These are phyloP conservation scores for Alternaria triticimaculans DNA, from an alignment of 2,329 filamentous ascomycete species.

Conservation along the genomic window DNA sequence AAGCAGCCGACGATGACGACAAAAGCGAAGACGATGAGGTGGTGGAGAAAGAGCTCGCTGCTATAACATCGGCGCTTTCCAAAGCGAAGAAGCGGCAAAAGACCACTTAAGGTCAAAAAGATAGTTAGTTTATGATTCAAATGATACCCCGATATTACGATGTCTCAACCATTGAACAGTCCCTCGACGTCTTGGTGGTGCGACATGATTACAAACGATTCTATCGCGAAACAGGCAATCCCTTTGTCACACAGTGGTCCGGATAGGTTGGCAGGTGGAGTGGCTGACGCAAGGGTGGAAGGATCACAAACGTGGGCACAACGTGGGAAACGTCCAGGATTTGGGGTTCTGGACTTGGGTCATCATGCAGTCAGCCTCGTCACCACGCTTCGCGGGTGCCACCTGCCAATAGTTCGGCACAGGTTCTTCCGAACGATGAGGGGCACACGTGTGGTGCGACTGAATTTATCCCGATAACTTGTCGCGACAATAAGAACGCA, in stretches of 20 bases:
- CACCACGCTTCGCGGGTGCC: neutral
- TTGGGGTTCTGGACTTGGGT: neutral
- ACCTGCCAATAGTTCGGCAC: neutral
- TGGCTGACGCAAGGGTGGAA: neutral
- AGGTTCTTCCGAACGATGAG: neutral
- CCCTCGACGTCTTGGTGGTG: neutral
- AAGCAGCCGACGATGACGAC: conserved; percentile 35
- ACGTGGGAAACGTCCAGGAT: neutral
- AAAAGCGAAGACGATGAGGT: conserved; percentile 39
- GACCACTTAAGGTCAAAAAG: conserved; percentile 14
- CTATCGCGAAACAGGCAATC: neutral
- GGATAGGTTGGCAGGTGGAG: neutral
- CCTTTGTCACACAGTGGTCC: neutral
- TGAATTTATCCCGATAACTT: neutral
- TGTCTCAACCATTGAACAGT: neutral
- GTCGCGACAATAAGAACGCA: neutral
- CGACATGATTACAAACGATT: neutral
- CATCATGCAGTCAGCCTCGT: neutral
- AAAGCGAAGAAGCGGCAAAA: conserved; percentile 45
- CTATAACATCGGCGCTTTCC: conserved; percentile 43
- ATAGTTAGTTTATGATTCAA: conserved; percentile 24
- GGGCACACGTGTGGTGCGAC: neutral
- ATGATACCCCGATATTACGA: conserved; percentile 35
- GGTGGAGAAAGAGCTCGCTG: conserved; percentile 42
- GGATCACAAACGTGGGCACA: neutral